Evolutionary conservation across 2,329 filamentous ascomycete species (phyloP), one percentile per base, ranked within the genome.

Genomic region (Talaromyces funiculosus): DNA sequence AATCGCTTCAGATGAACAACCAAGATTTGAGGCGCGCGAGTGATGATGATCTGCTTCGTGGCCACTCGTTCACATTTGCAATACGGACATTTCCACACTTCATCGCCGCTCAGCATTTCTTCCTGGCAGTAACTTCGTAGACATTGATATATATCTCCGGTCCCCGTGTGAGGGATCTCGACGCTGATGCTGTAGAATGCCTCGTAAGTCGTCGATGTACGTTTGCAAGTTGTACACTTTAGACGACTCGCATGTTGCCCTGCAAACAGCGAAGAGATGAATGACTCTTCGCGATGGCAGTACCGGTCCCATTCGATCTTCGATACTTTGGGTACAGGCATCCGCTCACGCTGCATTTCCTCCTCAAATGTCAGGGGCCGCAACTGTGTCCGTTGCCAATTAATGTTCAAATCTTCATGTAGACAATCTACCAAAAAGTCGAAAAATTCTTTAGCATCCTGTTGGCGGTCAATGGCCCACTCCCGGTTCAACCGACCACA

Each of bases 401-500:
- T 81, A 6, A 81, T 75, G 71, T 96, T 95, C 4, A 95, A 86
- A 74, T 99, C 94, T 70, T 94, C 90, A 67, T 93, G 88, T 12
- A 97, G 80, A 65, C 89, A 87, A 57, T 90, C 86, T 38, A 96
- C 81, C 26, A 97, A 74, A 69, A 95, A 96, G 49, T 86, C 86
- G 65, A 93, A 86, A 66, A 96, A 96, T 68, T 97, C 94, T 65
- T 92, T 89, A 1, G 92, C 89, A 69, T 99, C 94, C 75, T 97
- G 94, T 71, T 97, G 93, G 54, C 85, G 79, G 24, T 81, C 80
- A 42, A 90, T 87, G 14, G 87, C 90, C 78, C 92, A 94, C 65
- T 84, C 81, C 6, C 83, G 80, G 61, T 84, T 84, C 64, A 87
- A 75, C 18, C 84, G 81, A 4, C 83, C 84, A 67, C 88, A 87